Percentiles rank a stretch among this genome's conserved stretches.
phyloP scores from a whole-genome alignment of 2,329 filamentous ascomycete species.

The Metarhizium brunneum region DNA sequence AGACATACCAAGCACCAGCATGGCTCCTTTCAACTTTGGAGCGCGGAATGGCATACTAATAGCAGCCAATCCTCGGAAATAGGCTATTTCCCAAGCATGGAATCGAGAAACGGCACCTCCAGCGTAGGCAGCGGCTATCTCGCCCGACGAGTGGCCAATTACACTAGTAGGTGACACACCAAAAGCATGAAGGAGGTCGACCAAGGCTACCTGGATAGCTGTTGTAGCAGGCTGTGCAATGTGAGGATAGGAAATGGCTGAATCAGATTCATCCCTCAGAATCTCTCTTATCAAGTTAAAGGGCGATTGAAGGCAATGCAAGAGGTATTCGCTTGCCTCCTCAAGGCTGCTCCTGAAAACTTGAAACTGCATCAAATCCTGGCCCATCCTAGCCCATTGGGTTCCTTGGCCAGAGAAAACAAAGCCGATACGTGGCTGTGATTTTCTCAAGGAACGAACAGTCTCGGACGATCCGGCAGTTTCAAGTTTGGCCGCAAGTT shows the following conservation, averaged over 20 bases:
- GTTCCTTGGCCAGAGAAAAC: constrained; percentile 35
- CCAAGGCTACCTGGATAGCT: constrained; percentile 31
- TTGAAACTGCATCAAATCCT: constrained; percentile 29
- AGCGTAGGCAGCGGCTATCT: constrained; percentile 36
- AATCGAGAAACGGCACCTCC: constrained; percentile 24
- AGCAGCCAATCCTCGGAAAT: constrained; percentile 28
- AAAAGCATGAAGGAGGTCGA: constrained; percentile 28
- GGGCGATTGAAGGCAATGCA: constrained; percentile 16
- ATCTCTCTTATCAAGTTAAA: constrained; percentile 29
- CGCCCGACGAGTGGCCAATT: constrained; percentile 37
- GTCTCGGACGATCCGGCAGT: constrained; percentile 10
- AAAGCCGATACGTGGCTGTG: constrained; percentile 26
- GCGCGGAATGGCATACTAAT: constrained; percentile 16
- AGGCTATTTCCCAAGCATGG: constrained; percentile 32
- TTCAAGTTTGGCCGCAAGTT: constrained; percentile 23
- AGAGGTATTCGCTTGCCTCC: constrained; percentile 22
- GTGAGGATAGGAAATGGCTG: constrained; percentile 22
- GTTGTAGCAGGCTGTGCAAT: constrained; percentile 33
- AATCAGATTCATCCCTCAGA: constrained; percentile 13
- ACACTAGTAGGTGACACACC: constrained; percentile 23
- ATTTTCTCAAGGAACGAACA: constrained; percentile 16
- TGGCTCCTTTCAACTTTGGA: constrained; percentile 24
- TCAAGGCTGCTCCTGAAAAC: constrained; percentile 31
- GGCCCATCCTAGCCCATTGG: constrained; percentile 34
- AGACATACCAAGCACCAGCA: constrained; percentile 32